Evolutionary conservation across 768 basidiomycete genomes (phyloP), one percentile per base, ranked within the genome.

Genomic region (Mycena metata): DNA sequence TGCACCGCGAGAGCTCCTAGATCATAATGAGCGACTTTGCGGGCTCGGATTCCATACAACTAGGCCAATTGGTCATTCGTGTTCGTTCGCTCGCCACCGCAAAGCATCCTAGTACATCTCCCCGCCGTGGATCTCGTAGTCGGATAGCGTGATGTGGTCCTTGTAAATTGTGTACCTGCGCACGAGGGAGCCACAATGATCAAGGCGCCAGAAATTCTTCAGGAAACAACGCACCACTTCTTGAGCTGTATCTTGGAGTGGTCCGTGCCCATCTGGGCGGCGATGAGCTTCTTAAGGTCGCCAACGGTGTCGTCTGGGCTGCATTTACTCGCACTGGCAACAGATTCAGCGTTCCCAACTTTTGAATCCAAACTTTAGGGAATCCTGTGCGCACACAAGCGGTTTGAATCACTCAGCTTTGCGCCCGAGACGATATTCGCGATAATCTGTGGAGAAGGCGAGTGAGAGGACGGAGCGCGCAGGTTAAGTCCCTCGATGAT

Each of bases 251-350:
- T 97, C 88, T 97, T 99, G 39, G 79, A 81, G 5, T 82, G 75
- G 75, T 95, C 89, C 17, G 97, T 98, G 61, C 98, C 98, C 0
- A 89, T 98, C 79, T 99, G 98, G 0, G 96, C 97, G 2, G 92
- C 97, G 73, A 99, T 98, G 67, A 99, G 90, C 79, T 92, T 93
- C 87, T 99, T 99, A 70, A 99, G 85, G 78, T 98, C 97, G 46
- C 97, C 97, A 39, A 99, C 95, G 1, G 98, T 99, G 78, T 99
- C 98, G 16, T 97, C 91, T 6, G 95, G 89, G 79, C 91, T 92
- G 83, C 96, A 98, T 98, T 98, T 76, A 98, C 95, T 71, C 95
- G 92, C 68, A 98, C 96, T 98, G 69, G 8, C 30, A 30, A 10
- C 26, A 33, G 26, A 17, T 23, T 42, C n/a, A n/a, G n/a, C n/a